These are phyloP conservation scores for Lotus japonicus DNA, from an alignment of 306 rosid species.

Conservation along the genomic window DNA sequence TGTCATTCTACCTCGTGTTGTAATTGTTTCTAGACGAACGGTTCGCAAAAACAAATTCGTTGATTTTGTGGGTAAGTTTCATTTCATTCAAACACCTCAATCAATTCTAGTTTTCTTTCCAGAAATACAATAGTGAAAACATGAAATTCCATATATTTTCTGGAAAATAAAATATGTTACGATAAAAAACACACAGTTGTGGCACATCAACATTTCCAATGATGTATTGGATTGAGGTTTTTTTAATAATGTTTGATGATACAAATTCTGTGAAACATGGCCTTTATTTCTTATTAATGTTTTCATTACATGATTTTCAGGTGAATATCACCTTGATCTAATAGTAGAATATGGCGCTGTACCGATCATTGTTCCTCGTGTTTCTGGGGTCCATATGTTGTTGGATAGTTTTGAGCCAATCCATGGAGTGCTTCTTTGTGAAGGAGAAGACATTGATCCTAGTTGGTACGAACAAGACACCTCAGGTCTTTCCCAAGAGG, in stretches of 20 bases:
- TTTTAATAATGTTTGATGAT: no score
- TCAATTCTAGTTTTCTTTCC: neutral
- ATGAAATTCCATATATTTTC: no score
- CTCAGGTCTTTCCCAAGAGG: slow-evolving; percentile 51
- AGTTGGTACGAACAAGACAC: slow-evolving; percentile 57
- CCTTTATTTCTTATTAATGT: neutral
- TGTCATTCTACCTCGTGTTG: slow-evolving; percentile 78
- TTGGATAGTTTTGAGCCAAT: slow-evolving; percentile 89
- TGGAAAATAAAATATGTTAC: no score
- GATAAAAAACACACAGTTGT: no score
- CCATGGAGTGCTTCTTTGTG: slow-evolving; percentile 93
- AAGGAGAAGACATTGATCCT: slow-evolving; percentile 96
- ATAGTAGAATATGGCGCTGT: slow-evolving; percentile 78
- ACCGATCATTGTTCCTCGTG: slow-evolving; percentile 86
- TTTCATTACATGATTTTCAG: slow-evolving; percentile 23
- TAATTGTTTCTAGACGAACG: slow-evolving; percentile 87
- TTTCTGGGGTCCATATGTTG: slow-evolving; percentile 68
- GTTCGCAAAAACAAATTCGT: slow-evolving; percentile 96
- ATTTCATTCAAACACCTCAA: neutral
- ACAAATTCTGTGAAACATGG: neutral
- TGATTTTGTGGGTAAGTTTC: slow-evolving; percentile 72
- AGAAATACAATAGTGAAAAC: neutral
- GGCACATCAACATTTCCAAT: no score
- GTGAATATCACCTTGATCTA: slow-evolving; percentile 93
- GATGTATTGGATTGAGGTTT: no score